Conservation (phyloP, 345 rosid genomes). For the Stellera chamaejasme region DNA sequence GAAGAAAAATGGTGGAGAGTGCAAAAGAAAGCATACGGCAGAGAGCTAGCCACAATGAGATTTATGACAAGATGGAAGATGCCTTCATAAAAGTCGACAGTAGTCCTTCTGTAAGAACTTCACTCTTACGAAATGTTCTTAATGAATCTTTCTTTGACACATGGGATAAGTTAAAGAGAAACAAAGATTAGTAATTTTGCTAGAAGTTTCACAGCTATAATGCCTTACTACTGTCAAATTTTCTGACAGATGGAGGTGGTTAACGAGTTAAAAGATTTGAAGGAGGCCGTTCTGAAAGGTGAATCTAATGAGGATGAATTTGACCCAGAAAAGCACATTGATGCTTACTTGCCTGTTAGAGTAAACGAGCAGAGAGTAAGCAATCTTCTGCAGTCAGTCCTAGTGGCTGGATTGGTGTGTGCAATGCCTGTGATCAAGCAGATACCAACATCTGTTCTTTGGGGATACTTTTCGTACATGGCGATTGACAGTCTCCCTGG, state of each 20-base stretch:
- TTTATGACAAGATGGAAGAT: conserved; percentile 62
- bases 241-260: conserved; percentile 27
- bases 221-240: neutral
- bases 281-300: conserved; percentile 54
- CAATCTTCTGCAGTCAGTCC: conserved; percentile 63
- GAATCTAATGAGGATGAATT: conserved; percentile 29
- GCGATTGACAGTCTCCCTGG: conserved; percentile 90
- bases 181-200: neutral
- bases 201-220: neutral
- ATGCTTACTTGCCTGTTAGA: conserved; percentile 70
- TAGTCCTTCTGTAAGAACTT: conserved; percentile 40
- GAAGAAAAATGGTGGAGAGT: conserved; percentile 61
- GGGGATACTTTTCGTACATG: conserved; percentile 92
- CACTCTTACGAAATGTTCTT: too few species aligned
- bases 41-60: conserved; percentile 50
- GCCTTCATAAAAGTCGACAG: conserved; percentile 60
- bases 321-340: conserved; percentile 79
- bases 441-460: conserved; percentile 75
- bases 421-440: conserved; percentile 67
- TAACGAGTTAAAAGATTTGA: conserved; percentile 58
- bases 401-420: conserved; percentile 50
- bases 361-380: conserved; percentile 86
- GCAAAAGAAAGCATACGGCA: conserved; percentile 63
- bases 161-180: too few species aligned
- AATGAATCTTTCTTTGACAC: too few species aligned